Evolutionary conservation across 306 rosid genomes (phyloP).

Genomic region (Oxytropis ochrocephala): DNA sequence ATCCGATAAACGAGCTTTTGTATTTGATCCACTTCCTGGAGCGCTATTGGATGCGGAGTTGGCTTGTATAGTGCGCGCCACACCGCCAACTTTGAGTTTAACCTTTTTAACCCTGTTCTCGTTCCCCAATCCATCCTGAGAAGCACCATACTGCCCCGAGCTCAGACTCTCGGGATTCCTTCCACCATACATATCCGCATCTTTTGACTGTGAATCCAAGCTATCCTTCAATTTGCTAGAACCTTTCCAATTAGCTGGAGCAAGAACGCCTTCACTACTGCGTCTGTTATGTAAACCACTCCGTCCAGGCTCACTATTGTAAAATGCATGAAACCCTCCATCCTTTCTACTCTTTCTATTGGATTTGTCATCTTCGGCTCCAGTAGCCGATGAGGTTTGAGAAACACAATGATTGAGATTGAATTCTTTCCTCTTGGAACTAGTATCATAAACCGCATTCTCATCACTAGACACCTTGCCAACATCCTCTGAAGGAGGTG

Average conservation of each 20-base stretch:
- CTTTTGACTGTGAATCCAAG: conserved; percentile 39
- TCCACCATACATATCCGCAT: conserved; percentile 41
- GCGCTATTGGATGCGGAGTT: conserved; percentile 63
- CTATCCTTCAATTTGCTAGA: conserved; percentile 40
- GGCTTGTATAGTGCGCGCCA: conserved; percentile 68
- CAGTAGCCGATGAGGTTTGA: conserved; percentile 29
- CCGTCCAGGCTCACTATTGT: conserved; percentile 46
- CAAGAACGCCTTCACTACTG: conserved; percentile 81
- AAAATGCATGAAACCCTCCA: conserved; percentile 41
- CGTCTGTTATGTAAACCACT: conserved; percentile 47
- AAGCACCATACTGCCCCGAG: conserved; percentile 43
- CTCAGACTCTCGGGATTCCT: conserved; percentile 44
- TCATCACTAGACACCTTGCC: conserved; percentile 79
- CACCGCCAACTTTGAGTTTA: conserved; percentile 84
- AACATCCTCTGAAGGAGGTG: conserved; percentile 65
- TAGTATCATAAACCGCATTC: conserved; percentile 51
- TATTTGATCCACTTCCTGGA: conserved; percentile 36
- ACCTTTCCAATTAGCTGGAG: conserved; percentile 89
- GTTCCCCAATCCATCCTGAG: conserved; percentile 54
- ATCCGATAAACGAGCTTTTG: conserved; percentile 50
- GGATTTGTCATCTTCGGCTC: conserved; percentile 37
- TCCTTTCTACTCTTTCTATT: conserved; percentile 39
- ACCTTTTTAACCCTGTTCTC: conserved; percentile 75
- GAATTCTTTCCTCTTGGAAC: conserved; percentile 63
- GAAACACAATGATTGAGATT: conserved; percentile 58